Percentiles rank a stretch among this genome's conserved stretches.
phyloP scores from a whole-genome alignment of 441 rosid species.

The Hura crepitans region DNA sequence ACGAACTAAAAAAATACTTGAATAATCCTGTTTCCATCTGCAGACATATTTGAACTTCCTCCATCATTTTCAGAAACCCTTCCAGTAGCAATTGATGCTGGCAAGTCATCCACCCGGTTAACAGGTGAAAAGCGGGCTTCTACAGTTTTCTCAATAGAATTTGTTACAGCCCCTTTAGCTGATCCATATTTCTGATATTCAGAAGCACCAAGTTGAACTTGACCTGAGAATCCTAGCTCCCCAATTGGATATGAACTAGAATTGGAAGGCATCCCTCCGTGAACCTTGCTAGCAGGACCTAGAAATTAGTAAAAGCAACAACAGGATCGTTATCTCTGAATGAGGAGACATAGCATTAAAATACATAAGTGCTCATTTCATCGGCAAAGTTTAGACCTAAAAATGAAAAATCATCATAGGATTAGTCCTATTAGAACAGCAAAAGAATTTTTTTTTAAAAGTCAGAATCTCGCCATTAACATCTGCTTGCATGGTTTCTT shows the following conservation, averaged over 20 bases:
- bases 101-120: slow-evolving; percentile 40
- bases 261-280: slow-evolving; percentile 42
- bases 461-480: background rate
- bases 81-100: slow-evolving; percentile 36
- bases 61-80: slow-evolving; percentile 49
- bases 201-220: slow-evolving; percentile 30
- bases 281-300: slow-evolving; percentile 56
- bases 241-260: slow-evolving; percentile 38
- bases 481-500: background rate
- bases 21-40: slow-evolving; percentile 41
- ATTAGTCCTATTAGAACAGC: background rate
- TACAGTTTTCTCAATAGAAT: slow-evolving; percentile 24
- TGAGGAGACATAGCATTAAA: slow-evolving; percentile 1
- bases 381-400: background rate
- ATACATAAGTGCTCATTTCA: background rate
- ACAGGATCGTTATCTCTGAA: slow-evolving; percentile 13
- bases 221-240: slow-evolving; percentile 42
- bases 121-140: slow-evolving; percentile 34
- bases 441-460: background rate
- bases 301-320: slow-evolving; percentile 24
- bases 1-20: slow-evolving; percentile 38
- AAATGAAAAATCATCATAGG: background rate
- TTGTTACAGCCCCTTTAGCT: slow-evolving; percentile 21
- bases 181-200: slow-evolving; percentile 31
- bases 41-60: slow-evolving; percentile 39